These are phyloP conservation scores for Picea abies DNA, from an alignment of 83 land plant genomes.

Conservation along the genomic window DNA sequence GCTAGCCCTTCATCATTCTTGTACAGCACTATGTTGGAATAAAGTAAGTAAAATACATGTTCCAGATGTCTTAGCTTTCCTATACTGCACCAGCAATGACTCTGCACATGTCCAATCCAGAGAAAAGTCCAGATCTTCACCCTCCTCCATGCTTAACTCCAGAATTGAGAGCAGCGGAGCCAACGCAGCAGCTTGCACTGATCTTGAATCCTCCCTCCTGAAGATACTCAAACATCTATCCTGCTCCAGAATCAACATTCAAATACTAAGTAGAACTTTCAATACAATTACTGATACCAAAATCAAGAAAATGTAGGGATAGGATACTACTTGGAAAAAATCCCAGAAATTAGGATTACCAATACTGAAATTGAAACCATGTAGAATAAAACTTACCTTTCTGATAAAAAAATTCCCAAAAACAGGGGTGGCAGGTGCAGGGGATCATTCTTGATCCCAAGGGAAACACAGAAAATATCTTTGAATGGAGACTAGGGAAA, in stretches of 20 bases:
- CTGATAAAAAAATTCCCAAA: no score
- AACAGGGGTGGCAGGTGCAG: no score
- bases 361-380: no score
- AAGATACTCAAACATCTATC: slow-evolving; percentile 32
- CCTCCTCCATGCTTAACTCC: slow-evolving; percentile 26
- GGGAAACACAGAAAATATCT: no score
- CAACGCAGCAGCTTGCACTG: slow-evolving; percentile 55
- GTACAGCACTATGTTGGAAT: background rate
- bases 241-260: slow-evolving; percentile 21
- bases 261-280: background rate
- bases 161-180: slow-evolving; percentile 35
- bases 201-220: slow-evolving; percentile 47
- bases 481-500: no score
- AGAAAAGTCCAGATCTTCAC: slow-evolving; percentile 8
- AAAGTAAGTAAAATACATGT: slow-evolving; percentile 30
- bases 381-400: no score
- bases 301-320: background rate
- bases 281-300: background rate
- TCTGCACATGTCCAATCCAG: slow-evolving; percentile 36
- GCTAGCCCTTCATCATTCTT: background rate
- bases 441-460: no score
- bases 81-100: slow-evolving; percentile 30
- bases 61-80: slow-evolving; percentile 41
- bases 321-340: background rate
- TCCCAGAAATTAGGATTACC: no score